phyloP scores from a whole-genome alignment of 495 filamentous ascomycete species.

The Articulospora tetracladia region DNA sequence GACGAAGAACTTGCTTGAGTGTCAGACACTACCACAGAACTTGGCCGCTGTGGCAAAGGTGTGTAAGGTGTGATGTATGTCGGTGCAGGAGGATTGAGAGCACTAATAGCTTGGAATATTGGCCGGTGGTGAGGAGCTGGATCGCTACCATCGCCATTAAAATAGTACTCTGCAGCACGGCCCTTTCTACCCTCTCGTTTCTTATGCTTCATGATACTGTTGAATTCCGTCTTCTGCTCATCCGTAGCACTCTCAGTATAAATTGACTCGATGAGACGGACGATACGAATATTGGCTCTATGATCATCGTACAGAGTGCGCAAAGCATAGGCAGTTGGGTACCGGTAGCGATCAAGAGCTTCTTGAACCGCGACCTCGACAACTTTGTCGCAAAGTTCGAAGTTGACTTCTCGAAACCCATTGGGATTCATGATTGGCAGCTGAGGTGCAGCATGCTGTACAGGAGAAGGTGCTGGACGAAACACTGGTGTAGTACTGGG shows the following conservation, averaged over 20 bases:
- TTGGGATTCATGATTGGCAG: not conserved
- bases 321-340: constrained; percentile 52
- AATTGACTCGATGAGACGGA: constrained; percentile 40
- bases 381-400: constrained; percentile 29
- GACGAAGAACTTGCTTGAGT: constrained; percentile 4
- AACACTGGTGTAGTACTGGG: not conserved
- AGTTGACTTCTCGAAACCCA: constrained; percentile 9
- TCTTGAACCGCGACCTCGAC: constrained; percentile 44
- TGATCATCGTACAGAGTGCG: constrained; percentile 50
- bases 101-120: constrained; percentile 1
- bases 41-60: not conserved
- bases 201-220: constrained; percentile 34
- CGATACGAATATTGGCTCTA: constrained; percentile 25
- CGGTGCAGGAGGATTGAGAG: constrained; percentile 5
- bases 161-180: constrained; percentile 44
- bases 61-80: constrained; percentile 12
- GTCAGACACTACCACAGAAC: constrained; percentile 2
- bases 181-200: constrained; percentile 45
- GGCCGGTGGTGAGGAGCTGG: constrained; percentile 11
- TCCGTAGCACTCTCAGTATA: constrained; percentile 41
- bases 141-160: constrained; percentile 30
- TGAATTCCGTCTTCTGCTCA: constrained; percentile 40
- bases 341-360: constrained; percentile 41
- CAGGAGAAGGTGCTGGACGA: not conserved
- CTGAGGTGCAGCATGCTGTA: not conserved